phyloP scores from a whole-genome alignment of 768 basidiomycete genomes.

The Tulasnella sp. region DNA sequence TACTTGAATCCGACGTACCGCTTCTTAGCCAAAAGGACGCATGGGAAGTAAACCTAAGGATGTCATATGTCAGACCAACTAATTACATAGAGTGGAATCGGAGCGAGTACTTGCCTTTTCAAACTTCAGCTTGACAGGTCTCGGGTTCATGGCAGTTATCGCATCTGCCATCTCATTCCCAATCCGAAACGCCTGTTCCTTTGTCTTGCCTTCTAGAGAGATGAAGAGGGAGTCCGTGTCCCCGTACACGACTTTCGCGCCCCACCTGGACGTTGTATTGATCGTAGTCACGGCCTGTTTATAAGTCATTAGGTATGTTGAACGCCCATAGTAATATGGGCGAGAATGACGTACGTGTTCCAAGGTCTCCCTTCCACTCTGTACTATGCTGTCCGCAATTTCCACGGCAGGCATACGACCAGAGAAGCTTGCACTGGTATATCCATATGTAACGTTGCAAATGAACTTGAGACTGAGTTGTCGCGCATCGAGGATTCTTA shows the following conservation, averaged over 20 bases:
- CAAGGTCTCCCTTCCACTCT: conserved; percentile 88
- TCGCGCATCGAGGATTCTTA: conserved; percentile 72
- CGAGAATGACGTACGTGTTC: conserved; percentile 59
- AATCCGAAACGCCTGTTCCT: conserved; percentile 86
- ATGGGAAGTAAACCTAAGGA: conserved; percentile 80
- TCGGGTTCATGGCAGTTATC: conserved; percentile 77
- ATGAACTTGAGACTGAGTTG: conserved; percentile 93
- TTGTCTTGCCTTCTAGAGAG: conserved; percentile 80
- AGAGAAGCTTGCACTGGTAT: conserved; percentile 88
- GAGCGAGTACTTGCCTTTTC: conserved; percentile 59
- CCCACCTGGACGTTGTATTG: conserved; percentile 71
- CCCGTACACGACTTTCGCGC: conserved; percentile 88
- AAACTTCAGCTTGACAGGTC: conserved; percentile 91
- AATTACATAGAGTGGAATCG: neutral
- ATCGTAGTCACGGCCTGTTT: conserved; percentile 72
- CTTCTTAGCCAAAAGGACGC: conserved; percentile 95
- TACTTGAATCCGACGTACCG: conserved; percentile 97
- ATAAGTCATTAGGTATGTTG: neutral
- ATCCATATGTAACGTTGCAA: conserved; percentile 89
- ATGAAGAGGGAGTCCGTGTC: conserved; percentile 97
- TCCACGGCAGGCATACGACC: conserved; percentile 98
- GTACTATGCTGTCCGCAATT: conserved; percentile 96
- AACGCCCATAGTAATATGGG: neutral
- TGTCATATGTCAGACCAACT: neutral
- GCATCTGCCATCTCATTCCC: conserved; percentile 87